Conservation (phyloP, 805 yeast species). For the Saturnispora sanitii region DNA sequence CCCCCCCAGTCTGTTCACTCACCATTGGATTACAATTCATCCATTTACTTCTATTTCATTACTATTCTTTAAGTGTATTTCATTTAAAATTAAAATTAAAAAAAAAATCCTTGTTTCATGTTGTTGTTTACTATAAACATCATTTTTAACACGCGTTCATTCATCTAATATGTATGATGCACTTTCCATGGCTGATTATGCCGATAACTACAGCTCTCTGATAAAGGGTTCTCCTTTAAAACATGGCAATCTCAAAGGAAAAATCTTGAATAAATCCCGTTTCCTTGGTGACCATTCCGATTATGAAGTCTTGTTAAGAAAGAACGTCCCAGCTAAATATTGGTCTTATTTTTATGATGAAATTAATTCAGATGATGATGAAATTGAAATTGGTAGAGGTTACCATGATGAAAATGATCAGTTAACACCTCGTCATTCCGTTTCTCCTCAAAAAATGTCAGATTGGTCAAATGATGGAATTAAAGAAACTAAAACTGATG, state of each 20-base stretch:
- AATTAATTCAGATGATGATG: constrained; percentile 1
- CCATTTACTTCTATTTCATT: too few relatives aligned
- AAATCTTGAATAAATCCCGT: constrained; percentile 16
- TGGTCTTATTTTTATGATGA: constrained; percentile 13
- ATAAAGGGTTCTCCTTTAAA: constrained; percentile 21
- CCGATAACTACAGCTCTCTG: constrained; percentile 22
- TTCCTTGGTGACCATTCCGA: constrained; percentile 21
- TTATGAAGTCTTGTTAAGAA: constrained; percentile 22
- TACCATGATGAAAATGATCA: neutral
- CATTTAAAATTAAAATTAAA: too few relatives aligned
- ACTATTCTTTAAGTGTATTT: too few relatives aligned
- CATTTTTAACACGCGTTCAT: neutral
- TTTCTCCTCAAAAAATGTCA: constrained; percentile 7
- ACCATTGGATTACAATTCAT: too few relatives aligned
- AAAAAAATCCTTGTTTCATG: too few relatives aligned
- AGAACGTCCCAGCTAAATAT: constrained; percentile 23
- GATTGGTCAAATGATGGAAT: constrained; percentile 13
- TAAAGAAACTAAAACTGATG: constrained; percentile 20
- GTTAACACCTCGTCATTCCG: too few relatives aligned
- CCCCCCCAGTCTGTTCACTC: too few relatives aligned
- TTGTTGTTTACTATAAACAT: too few relatives aligned
- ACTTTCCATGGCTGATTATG: constrained; percentile 19
- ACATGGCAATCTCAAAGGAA: constrained; percentile 24
- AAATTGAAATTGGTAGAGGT: neutral
- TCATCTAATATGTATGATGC: constrained; percentile 4